Evolutionary conservation across 805 yeast species (phyloP), one percentile per base, ranked within the genome.

Genomic region (Candida silvatica): DNA sequence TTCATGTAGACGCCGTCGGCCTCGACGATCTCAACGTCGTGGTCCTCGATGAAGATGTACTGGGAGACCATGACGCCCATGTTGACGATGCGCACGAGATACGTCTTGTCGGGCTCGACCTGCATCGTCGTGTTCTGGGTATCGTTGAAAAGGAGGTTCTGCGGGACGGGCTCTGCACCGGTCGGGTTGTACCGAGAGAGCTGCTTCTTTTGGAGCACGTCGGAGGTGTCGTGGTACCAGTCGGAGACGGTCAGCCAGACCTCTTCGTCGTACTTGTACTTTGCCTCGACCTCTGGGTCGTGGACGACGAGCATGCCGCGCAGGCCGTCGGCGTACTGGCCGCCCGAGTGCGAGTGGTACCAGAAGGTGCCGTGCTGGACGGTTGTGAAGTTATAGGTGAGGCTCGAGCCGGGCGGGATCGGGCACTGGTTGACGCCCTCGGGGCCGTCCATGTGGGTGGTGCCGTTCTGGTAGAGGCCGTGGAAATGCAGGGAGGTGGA

Each of bases 161-260:
- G 77, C 3, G 90, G 90, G 34, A 81, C 67, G 12, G 94, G 94
- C 51, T 82, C 94, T 14, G 83, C 86, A 27, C 94, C 94, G 2
- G 88, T 81, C 16, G 94, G 94, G 46, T 82, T 82, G 49, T 71
- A 82, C 44, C 82, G 63, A 28, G 69, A 67, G 47, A 77, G 53
- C 52, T 80, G 81, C 27, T 61, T 60, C 15, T 56, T 44, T 32
- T 64, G 54, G 19, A 80, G 61, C 3, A 57, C 67, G 20, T 60
- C 58, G 41, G 76, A 67, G 33, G 69, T 61, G 22, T 63, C 59
- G 48, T 78, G 84, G 52, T 81, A 82, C 61, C 77, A 69, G 43
- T 82, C 94, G 27, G 75, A 53, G 6, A 82, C 44, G 4, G 77
- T 66, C 32, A 80, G 59, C 2, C 67, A 59, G 40, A 69, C 62